Evolutionary conservation across 495 filamentous ascomycete species (phyloP), one percentile per base, ranked within the genome.

Genomic region (Tuber umbilicatum): DNA sequence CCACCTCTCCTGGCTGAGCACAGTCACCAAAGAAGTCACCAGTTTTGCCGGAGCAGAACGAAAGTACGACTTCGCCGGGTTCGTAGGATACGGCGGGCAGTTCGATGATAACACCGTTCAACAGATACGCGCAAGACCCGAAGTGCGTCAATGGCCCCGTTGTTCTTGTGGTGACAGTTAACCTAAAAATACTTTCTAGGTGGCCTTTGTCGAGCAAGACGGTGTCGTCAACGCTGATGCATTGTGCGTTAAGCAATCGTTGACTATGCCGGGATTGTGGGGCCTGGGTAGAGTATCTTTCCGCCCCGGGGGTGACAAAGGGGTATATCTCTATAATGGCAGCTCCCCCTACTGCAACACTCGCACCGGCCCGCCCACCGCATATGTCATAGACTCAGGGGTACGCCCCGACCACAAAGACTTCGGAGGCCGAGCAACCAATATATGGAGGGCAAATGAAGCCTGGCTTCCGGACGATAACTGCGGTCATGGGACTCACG

Each of bases 401-500:
- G 64, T 78, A 19, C 31, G n/a, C 38, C 0, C 55, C 3, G 73
- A 50, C 4, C 78, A 79, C 40, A 31, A 70, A 0, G 75, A 79
- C 50, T 79, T 77, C 31, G 70, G 69, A 37, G 69, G 42, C 31
- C 39, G 76, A 73, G 74, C 71, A 41, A 50, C 23, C n/a, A n/a
- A 38, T 17, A 43, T 71, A 23, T 77, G n/a, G 19, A 76, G 73
- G 21, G 45, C 74, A 6, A 35, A 70, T 17, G 12, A 42, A 17
- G 31, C 5, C 5, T 73, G 70, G 76, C 5, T 23, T 23, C 19
- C 68, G 50, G 40, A 4, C 21, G 55, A 79, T 40, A 10, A 35
- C 17, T 79, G 78, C 70, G 87, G 90, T 21, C 90, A 92, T 81
- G 90, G 90, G 23, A 90, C 87, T n/a, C 90, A 92, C 83, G 88